These are phyloP conservation scores for Hordeum marinum DNA, from an alignment of 176 grass and related monocot species.

Conservation along the genomic window DNA sequence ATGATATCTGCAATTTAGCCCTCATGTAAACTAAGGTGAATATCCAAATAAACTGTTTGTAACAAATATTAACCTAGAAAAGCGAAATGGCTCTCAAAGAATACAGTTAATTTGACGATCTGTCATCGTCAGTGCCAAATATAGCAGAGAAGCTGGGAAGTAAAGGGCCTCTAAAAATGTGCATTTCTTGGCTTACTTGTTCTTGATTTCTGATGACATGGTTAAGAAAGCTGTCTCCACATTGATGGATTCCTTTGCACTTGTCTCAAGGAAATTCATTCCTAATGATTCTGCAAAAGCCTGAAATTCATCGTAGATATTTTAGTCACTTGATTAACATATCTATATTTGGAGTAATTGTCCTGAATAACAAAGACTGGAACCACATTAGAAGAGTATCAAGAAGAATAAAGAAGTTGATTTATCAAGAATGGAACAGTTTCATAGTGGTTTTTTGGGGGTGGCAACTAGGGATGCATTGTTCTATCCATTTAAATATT, in stretches of 20 bases:
- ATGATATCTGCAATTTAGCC: background rate
- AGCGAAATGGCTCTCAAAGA: background rate
- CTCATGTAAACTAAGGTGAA: background rate
- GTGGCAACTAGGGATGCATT: background rate
- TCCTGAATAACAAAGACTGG: background rate
- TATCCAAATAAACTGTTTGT: background rate
- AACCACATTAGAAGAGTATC: background rate
- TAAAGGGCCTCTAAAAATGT: background rate
- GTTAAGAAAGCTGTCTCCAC: constrained; percentile 92
- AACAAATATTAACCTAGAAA: background rate
- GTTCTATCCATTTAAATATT: background rate
- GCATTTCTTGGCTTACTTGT: constrained; percentile 39
- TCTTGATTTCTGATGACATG: constrained; percentile 96
- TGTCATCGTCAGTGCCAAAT: background rate
- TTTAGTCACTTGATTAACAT: background rate
- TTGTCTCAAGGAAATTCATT: constrained; percentile 90
- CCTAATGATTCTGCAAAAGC: constrained; percentile 85
- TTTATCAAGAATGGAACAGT: background rate
- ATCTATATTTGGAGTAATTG: background rate
- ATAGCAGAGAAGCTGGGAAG: background rate
- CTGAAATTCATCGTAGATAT: constrained; percentile 38
- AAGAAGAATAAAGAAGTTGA: background rate
- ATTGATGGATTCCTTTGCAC: constrained; percentile 94
- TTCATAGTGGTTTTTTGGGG: background rate
- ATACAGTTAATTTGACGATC: background rate